Evolutionary conservation across 441 rosid species (phyloP).

Genomic region (Breynia disticha): DNA sequence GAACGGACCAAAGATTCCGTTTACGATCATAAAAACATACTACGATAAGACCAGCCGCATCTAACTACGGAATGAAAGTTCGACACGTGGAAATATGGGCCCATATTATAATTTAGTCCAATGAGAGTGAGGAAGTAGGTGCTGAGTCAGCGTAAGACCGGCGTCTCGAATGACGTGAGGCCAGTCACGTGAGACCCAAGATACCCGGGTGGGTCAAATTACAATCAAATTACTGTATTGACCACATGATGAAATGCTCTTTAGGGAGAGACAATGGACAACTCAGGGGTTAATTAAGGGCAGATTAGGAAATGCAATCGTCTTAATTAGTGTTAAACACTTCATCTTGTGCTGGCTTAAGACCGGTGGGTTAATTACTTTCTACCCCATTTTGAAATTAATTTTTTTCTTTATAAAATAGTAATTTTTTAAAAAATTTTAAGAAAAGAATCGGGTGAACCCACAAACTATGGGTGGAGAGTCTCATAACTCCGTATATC

Average conservation of each 20-base stretch:
- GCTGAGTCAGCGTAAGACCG: slow-evolving; percentile 74
- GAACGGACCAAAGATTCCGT: neutral
- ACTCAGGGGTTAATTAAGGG: neutral
- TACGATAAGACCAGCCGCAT: slow-evolving; percentile 43
- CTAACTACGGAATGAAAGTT: slow-evolving; percentile 16
- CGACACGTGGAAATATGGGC: slow-evolving; percentile 29
- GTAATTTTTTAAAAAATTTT: too few species aligned
- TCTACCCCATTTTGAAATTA: neutral
- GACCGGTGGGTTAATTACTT: slow-evolving; percentile 10
- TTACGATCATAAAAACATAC: too few species aligned
- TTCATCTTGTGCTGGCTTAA: slow-evolving; percentile 22
- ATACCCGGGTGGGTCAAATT: slow-evolving; percentile 46
- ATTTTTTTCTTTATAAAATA: neutral
- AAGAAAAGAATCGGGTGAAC: too few species aligned
- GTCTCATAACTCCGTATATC: too few species aligned
- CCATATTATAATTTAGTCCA: slow-evolving; percentile 11
- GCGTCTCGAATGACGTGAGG: slow-evolving; percentile 31
- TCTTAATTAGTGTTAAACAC: neutral
- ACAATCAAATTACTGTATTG: slow-evolving; percentile 23
- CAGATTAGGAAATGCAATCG: neutral
- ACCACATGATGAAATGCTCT: too few species aligned
- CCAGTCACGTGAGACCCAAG: slow-evolving; percentile 80
- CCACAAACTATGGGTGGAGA: too few species aligned
- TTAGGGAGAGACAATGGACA: too few species aligned
- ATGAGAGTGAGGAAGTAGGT: slow-evolving; percentile 14